Evolutionary conservation across 2,329 filamentous ascomycete species (phyloP).

Genomic region (Clarireedia monteithiana): DNA sequence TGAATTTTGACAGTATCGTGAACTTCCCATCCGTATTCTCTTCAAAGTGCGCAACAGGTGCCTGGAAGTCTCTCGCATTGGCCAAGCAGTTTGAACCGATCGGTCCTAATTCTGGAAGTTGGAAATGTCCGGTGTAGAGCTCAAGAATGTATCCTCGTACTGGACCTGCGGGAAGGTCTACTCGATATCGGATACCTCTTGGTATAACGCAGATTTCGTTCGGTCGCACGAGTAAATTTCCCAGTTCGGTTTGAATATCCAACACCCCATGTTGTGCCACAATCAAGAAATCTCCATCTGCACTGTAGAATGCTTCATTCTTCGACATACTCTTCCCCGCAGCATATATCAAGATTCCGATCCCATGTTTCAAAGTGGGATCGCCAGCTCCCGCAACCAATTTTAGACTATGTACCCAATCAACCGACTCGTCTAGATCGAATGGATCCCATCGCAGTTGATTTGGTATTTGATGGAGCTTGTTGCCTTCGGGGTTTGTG

Average conservation of each 20-base stretch:
- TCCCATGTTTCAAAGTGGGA: constrained; percentile 66
- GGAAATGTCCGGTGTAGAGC: constrained; percentile 64
- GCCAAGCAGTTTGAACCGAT: constrained; percentile 70
- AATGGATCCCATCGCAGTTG: constrained; percentile 71
- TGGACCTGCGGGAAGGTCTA: constrained; percentile 53
- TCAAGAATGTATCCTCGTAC: constrained; percentile 69
- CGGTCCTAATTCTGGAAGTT: constrained; percentile 63
- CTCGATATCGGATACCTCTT: constrained; percentile 65
- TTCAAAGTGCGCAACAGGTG: constrained; percentile 60
- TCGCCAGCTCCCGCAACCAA: constrained; percentile 74
- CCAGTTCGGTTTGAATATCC: constrained; percentile 72
- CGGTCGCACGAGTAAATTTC: constrained; percentile 64
- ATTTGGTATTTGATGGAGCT: constrained; percentile 66
- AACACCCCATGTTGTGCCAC: constrained; percentile 67
- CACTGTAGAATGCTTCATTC: constrained; percentile 74
- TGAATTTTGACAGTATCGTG: constrained; percentile 57
- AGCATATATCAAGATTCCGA: constrained; percentile 76
- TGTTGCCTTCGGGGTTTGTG: constrained; percentile 28
- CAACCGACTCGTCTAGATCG: constrained; percentile 59
- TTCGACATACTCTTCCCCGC: constrained; percentile 69
- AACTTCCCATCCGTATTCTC: constrained; percentile 42
- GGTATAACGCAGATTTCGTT: constrained; percentile 74
- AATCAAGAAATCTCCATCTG: constrained; percentile 72
- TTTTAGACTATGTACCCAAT: constrained; percentile 57
- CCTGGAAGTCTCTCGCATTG: constrained; percentile 68